These are phyloP conservation scores for Cyanodermella asteris DNA, from an alignment of 2,329 filamentous ascomycete species.

Conservation along the genomic window DNA sequence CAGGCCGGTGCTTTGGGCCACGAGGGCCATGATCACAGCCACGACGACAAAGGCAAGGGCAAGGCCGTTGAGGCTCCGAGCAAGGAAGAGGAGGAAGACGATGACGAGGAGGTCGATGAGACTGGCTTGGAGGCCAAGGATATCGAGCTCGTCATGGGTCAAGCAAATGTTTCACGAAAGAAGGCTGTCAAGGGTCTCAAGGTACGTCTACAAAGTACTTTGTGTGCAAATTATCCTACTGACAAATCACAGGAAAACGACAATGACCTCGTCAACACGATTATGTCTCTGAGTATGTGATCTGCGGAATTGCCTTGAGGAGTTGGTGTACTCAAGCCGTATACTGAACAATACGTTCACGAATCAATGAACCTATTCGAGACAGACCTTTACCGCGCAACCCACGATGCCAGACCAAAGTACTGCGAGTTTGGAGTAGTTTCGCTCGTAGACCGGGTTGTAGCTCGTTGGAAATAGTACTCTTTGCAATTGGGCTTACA, in stretches of 20 bases:
- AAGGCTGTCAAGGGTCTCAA: slow-evolving; percentile 91
- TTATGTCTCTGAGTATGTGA: slow-evolving; percentile 90
- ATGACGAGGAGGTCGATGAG: slow-evolving; percentile 89
- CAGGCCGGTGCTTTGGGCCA: slow-evolving; percentile 37
- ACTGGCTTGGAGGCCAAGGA: slow-evolving; percentile 94
- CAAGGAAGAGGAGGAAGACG: slow-evolving; percentile 65
- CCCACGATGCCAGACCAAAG: too few relatives aligned
- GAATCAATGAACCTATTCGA: too few relatives aligned
- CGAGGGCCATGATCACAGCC: slow-evolving; percentile 34
- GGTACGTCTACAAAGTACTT: slow-evolving; percentile 99
- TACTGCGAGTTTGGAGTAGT: too few relatives aligned
- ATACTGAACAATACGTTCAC: too few relatives aligned
- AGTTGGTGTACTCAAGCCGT: too few relatives aligned
- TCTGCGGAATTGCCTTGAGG: too few relatives aligned
- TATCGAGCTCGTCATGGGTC: slow-evolving; percentile 96
- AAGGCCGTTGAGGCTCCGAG: slow-evolving; percentile 40
- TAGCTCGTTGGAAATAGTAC: too few relatives aligned
- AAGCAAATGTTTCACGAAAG: slow-evolving; percentile 89
- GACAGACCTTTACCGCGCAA: too few relatives aligned
- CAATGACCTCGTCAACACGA: slow-evolving; percentile 99
- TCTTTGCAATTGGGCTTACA: too few relatives aligned
- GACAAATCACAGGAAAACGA: too few relatives aligned
- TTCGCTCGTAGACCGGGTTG: too few relatives aligned
- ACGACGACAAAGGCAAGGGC: slow-evolving; percentile 41
- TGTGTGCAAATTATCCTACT: too few relatives aligned